These are phyloP conservation scores for Tieghemiomyces parasiticus DNA, from an alignment of 192 early-diverging fungal genomes.

Conservation along the genomic window DNA sequence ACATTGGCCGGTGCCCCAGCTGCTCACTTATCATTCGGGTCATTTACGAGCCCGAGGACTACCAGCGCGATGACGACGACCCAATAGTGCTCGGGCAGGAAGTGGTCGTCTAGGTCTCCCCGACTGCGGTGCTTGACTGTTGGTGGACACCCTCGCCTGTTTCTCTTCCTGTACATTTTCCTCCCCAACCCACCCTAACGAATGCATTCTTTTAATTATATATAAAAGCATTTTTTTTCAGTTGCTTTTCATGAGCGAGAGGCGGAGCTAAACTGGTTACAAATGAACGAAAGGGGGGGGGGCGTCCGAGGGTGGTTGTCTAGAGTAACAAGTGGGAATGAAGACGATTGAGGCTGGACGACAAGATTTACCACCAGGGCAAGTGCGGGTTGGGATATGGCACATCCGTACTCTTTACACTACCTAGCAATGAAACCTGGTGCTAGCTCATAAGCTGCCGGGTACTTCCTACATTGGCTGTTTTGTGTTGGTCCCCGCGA, in stretches of 20 bases:
- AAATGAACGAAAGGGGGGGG: too few species aligned
- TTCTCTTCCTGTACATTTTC: neutral
- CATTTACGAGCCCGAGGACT: slow-evolving; percentile 64
- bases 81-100: neutral
- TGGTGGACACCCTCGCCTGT: neutral
- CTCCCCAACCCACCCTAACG: neutral
- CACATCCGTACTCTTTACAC: too few species aligned
- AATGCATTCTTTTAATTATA: neutral
- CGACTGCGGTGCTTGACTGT: neutral
- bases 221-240: neutral
- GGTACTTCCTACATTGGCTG: too few species aligned
- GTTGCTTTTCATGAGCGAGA: neutral
- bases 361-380: too few species aligned
- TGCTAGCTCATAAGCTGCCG: too few species aligned
- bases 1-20: slow-evolving; percentile 78
- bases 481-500: too few species aligned
- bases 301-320: too few species aligned
- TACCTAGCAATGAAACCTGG: too few species aligned
- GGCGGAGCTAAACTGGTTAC: too few species aligned
- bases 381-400: too few species aligned
- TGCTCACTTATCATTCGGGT: slow-evolving; percentile 86
- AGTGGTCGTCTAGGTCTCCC: neutral
- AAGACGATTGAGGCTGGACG: too few species aligned
- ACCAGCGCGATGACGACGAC: slow-evolving; percentile 16
- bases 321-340: too few species aligned